Evolutionary conservation across 2,329 filamentous ascomycete genomes (phyloP).

Genomic region (Cercospora sp.): DNA sequence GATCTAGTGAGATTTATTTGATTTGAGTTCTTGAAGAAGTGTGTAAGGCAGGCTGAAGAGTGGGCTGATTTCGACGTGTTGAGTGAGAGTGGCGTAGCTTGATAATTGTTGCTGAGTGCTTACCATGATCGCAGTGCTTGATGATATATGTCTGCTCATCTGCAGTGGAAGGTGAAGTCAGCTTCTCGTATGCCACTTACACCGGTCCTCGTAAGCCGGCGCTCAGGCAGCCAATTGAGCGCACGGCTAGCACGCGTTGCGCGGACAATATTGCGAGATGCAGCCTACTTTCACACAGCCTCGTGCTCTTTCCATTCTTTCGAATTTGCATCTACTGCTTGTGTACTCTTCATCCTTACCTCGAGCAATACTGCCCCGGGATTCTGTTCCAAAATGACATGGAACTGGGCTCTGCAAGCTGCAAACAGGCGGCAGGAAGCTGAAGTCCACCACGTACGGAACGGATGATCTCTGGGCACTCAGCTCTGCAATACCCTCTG

Average conservation of each 20-base stretch:
- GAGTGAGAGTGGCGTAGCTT: slow-evolving; percentile 34
- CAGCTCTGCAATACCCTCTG: neutral
- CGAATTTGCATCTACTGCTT: neutral
- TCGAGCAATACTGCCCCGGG: neutral
- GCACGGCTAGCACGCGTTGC: neutral
- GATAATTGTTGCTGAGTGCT: neutral
- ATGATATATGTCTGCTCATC: neutral
- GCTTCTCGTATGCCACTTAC: neutral
- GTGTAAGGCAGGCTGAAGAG: slow-evolving; percentile 60
- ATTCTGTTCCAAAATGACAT: neutral
- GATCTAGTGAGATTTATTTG: no score
- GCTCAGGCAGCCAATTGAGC: neutral
- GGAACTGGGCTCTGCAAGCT: neutral
- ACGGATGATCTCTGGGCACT: neutral
- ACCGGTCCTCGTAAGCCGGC: neutral
- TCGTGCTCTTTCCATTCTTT: neutral
- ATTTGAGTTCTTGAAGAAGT: slow-evolving; percentile 42
- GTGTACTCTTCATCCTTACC: neutral
- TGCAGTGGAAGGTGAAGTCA: neutral
- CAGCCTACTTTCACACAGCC: neutral
- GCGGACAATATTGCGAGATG: neutral
- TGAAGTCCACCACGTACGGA: neutral
- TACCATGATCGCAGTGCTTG: neutral
- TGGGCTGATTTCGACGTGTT: slow-evolving; percentile 65
- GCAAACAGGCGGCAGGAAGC: neutral